Base-by-base conservation (phyloP, 768 basidiomycete genomes). In the Podaxis sp. region DNA sequence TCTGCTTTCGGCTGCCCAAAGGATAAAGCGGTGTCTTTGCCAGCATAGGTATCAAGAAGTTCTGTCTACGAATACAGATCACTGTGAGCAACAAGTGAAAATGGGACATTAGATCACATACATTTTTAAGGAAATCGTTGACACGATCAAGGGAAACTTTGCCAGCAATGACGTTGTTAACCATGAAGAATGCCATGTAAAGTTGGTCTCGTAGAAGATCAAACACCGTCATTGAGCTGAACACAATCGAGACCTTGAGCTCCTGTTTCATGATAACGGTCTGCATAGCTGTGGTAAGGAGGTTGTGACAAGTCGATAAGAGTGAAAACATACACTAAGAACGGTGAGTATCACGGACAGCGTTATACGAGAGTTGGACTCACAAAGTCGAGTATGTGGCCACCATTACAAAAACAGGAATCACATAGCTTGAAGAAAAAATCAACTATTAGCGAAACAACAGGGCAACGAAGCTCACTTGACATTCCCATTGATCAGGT, bases 401-500 rank as follows among this genome's bases (percentile, higher is more conserved):
- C 41, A 86, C 68, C 88, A 90, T 91, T 26, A 84, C 85, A 2
- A 81, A 58, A 6, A 90, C 70, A 0, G 90, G 90, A 24, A 91
- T 82, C 36, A 83, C 59, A 63, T 78, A 84, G 68, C 87, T 90
- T 1, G 40, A 20, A 26, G 28, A 15, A 2, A 38, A 30, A 22
- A 24, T 49, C 2, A 41, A 20, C 13, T 54, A 13, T 26, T 33
- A 44, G 38, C 17, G 36, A 17, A 50, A 12, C 22, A 38, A 4
- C 17, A 10, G 15, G 13, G 2, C n/a, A 56, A 26, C 33, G 7
- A n/a, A 15, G 74, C 79, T 20, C 64, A 87, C 85, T 86, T 86
- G 49, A 84, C 59, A 46, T 75, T 74, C 22, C 71, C 79, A 71
- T 80, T 84, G 65, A 79, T 65, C 15, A 90, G 67, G 33, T 79